phyloP scores from a whole-genome alignment of 2,329 filamentous ascomycete genomes.

The Sarocladium strictum region DNA sequence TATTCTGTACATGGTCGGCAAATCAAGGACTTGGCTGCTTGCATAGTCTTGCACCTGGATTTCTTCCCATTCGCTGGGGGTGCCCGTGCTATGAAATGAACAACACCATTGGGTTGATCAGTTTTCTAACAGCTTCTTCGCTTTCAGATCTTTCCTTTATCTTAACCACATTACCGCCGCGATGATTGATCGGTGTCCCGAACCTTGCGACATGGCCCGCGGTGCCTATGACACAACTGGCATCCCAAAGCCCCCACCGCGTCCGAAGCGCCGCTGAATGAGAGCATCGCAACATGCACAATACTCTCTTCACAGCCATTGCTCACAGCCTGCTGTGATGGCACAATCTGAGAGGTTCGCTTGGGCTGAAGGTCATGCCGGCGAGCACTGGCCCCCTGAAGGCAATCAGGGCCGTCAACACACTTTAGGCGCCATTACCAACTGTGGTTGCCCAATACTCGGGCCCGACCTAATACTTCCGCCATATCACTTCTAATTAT shows the following conservation, averaged over 20 bases:
- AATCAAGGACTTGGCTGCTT: no score
- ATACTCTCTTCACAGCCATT: no score
- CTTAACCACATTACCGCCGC: conserved; percentile 16
- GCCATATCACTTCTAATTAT: conserved; percentile 3
- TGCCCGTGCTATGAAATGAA: no score
- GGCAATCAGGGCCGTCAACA: no score
- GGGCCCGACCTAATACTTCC: conserved; percentile 1
- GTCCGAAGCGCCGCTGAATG: conserved; percentile 32
- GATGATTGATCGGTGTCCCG: conserved; percentile 27
- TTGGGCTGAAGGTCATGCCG: background rate
- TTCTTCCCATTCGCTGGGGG: no score
- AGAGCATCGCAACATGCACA: background rate
- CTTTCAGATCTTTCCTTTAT: conserved; percentile 2
- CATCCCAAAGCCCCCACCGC: conserved; percentile 40
- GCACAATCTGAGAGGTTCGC: background rate
- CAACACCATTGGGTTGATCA: no score
- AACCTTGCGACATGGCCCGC: conserved; percentile 40
- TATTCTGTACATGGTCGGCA: background rate
- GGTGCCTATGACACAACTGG: conserved; percentile 48
- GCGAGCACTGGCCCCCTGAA: conserved; percentile 8
- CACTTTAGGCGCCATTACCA: background rate
- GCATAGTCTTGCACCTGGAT: no score
- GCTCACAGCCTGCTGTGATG: no score
- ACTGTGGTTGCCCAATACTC: background rate
- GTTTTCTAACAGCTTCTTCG: background rate